A percentile compares a stretch with the other conserved stretches of the same genome.
Evolutionary conservation across 805 yeast species (phyloP).

Genomic region (Yarrowia sp.): DNA sequence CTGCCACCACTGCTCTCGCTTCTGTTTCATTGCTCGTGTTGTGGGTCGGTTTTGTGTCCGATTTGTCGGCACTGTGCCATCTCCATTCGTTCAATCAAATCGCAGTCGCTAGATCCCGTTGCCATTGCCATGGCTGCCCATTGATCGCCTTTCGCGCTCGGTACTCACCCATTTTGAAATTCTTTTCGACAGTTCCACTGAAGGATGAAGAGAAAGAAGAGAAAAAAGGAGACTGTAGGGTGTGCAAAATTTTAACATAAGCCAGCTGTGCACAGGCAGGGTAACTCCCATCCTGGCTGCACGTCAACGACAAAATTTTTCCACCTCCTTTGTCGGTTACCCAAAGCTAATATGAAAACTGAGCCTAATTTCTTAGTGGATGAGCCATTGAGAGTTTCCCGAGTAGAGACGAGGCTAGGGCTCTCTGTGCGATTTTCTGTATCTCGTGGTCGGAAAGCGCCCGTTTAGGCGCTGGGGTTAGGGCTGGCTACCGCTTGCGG

Average conservation of each 20-base stretch:
- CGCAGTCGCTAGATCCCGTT: background rate
- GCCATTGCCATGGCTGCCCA: background rate
- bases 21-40: too few species aligned
- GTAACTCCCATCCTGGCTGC: conserved; percentile 18
- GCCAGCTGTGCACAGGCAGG: conserved; percentile 25
- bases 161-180: conserved; percentile 48
- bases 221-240: conserved; percentile 38
- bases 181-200: conserved; percentile 39
- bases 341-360: conserved; percentile 13
- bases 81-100: background rate
- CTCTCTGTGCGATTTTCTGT: background rate
- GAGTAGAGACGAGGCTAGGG: conserved; percentile 5
- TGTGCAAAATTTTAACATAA: conserved; percentile 37
- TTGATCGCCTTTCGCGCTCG: background rate
- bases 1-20: too few species aligned
- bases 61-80: background rate
- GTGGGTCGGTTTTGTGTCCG: background rate
- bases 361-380: conserved; percentile 12
- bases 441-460: too few species aligned
- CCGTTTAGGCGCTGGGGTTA: background rate
- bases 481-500: background rate
- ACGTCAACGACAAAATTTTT: conserved; percentile 21
- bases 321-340: conserved; percentile 24
- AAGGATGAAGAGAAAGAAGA: conserved; percentile 39
- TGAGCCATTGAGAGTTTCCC: background rate